Evolutionary conservation across 2,329 filamentous ascomycete species (phyloP), one percentile per base, ranked within the genome.

Genomic region (Xylariaceae sp.): DNA sequence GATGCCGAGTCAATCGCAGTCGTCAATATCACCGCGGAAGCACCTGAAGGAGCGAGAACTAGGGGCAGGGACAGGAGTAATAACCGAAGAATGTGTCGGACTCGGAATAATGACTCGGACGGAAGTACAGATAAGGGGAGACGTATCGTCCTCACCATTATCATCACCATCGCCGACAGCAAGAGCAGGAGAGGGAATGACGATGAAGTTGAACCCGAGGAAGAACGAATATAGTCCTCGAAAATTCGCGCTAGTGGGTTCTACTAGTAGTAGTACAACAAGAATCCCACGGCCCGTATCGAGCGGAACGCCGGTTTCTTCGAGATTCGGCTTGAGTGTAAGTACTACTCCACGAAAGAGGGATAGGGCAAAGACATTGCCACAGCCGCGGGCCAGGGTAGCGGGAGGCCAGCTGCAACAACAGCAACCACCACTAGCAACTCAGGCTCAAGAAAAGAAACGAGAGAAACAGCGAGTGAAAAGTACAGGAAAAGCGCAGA

Each of bases 281-380:
- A 54, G 47, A 46, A 63, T 54, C 23, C 36, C 49, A 41, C 39
- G 50, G 8, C 52, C 56, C 3, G 14, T 40, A 16, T 37, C 39
- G 16, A 36, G 23, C 26, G 46, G 46, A 14, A 43, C 53, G 12
- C 56, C 46, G 19, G 50, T 50, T n/a, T n/a, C n/a, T 24, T 45
- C 51, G 12, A 24, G 16, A 39, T 36, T 17, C 24, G 33, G 50
- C 11, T 5, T 43, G 33, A 45, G 26, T 16, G 21, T 28, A 8
- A 53, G n/a, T n/a, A n/a, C n/a, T 14, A 43, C 28, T 11, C 47
- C 40, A 33, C 44, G 50, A 26, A 57, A 55, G 37, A 23, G 34
- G 45, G 36, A 50, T 33, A 49, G 29, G 11, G 45, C 29, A 3
- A 48, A 41, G 16, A 12, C 21, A 8, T 34, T 11, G 29, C 58